Evolutionary conservation across 352 stramenopile genomes (phyloP), one percentile per base, ranked within the genome.

Genomic region (Plasmopara halstedii): DNA sequence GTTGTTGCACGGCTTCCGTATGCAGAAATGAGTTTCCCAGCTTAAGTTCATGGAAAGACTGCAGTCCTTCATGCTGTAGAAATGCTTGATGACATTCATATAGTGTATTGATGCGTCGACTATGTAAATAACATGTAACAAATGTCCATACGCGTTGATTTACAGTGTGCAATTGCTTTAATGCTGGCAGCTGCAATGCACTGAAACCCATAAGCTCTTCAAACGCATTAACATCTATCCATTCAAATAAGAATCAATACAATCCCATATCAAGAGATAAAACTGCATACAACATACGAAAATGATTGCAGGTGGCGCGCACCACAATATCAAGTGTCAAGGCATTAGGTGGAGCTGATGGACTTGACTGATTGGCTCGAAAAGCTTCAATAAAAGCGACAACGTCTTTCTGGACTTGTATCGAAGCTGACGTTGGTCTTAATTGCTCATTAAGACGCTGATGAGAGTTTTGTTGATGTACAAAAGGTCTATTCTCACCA

Each of bases 131-230:
- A 49, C 76, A 87, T 13, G 76, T 85, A 38, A 87, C 73, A 26
- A 90, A 90, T 9, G 61, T 84, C 79, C 79, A 90, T 45, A 90
- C 62, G 14, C 79, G 73, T 64, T 87, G 73, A 48, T 84, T 79
- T 36, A 83, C 55, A 31, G 62, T 62, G 38, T 87, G 70, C 21
- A 90, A 36, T 22, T 88, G 72, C 0, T 70, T 53, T 22, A 90
- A 52, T 18, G 46, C 53, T 6, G 71, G 66, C 9, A 85, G 36
- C 31, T 82, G 70, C 47, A 77, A 44, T 1, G 73, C 61, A 18
- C 38, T 54, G 2, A 53, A 45, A 4, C 66, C 74, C 37, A 79
- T 50, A 2, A 85, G 61, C 17, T 86, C 70, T 22, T 87, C 73
- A 33, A 80, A 78, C 5, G 67, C 51, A 39, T 49, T 58, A 8